Conservation (phyloP, 257 asterid species). For the Cruciata laevipes region DNA sequence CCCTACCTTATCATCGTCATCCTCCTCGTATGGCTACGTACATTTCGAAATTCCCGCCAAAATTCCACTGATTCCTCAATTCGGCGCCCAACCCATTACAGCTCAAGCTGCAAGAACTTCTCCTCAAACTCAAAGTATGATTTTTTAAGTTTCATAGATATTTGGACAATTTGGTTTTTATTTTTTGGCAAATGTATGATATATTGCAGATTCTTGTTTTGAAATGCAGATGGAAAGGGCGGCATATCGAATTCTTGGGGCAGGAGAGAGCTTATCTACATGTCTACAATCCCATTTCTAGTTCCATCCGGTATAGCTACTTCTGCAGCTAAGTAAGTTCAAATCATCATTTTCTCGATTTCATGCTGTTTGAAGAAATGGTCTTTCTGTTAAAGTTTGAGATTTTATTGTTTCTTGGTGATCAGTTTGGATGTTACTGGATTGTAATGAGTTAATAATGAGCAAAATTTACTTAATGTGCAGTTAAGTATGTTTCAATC, state of each 20-base stretch:
- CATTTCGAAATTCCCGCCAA: constrained; percentile 23
- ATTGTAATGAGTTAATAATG: background rate
- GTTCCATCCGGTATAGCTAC: constrained; percentile 26
- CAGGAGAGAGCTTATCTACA: constrained; percentile 52
- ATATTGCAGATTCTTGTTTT: constrained; percentile 8
- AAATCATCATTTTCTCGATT: background rate
- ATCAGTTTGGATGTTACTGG: background rate
- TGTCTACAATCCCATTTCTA: constrained; percentile 47
- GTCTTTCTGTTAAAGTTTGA: background rate
- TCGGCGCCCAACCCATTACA: constrained; percentile 20
- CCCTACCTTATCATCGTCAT: constrained; percentile 19
- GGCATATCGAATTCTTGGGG: constrained; percentile 20
- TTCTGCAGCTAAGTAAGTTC: constrained; percentile 39
- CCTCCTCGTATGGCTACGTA: constrained; percentile 10
- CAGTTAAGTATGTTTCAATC: background rate
- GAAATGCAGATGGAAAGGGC: constrained; percentile 15
- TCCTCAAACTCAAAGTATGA: constrained; percentile 9
- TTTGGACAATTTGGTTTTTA: no score
- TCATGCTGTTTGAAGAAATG: background rate
- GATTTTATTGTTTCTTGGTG: background rate
- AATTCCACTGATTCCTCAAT: constrained; percentile 19
- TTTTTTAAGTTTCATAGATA: background rate
- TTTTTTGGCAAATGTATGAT: background rate
- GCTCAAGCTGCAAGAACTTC: constrained; percentile 26
- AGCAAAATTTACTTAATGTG: background rate